Base-by-base conservation (phyloP, 208 protist genomes). In the Strigomonas culicis region DNA sequence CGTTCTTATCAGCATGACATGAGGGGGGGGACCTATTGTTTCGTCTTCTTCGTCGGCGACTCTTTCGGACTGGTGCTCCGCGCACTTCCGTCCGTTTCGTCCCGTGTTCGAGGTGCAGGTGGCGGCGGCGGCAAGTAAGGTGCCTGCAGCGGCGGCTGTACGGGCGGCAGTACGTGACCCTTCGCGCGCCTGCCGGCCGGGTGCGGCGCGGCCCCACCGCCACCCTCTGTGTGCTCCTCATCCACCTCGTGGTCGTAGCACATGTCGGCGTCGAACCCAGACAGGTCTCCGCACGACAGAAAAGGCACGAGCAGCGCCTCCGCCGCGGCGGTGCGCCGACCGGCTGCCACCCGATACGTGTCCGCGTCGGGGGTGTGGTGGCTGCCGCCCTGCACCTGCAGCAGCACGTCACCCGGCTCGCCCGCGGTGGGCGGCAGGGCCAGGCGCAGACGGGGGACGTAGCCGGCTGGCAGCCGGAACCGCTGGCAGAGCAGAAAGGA, bases 251-350 rank as follows among this genome's bases (percentile, higher is more conserved):
- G n/a, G n/a, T 90, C 79, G 74, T 94, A 94, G 61, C 83, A 92
- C 86, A 88, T 83, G 60, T 98, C 94, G n/a, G 91, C 76, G 70
- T 99, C 97, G 64, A 89, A 97, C 15, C 94, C 97, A 19, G 66
- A 81, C 4, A 99, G 77, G 74, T 99, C 98, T 17, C 98, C 98
- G 59, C 97, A 99, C 0, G 98, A 87, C 13, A 99, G 49, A 63
- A 99, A 99, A 1, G 97, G 97, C 0, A 98, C 82, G 17, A 99
- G n/a, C n/a, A n/a, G n/a, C n/a, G n/a, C n/a, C n/a, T n/a, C n/a
- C n/a, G n/a, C n/a, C n/a, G n/a, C n/a, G 19, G 24, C 19, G 7
- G 6, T 19, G 24, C 47, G 19, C 6, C 47, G 19, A 19, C 47
- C 47, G 24, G 8, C 47, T 11, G 10, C 15, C 2, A 4, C 6